A percentile compares a stretch with the other conserved stretches of the same genome.
Conservation (phyloP, 228 moss, liverwort and hornwort species). For the Sphagnum magellanicum region DNA sequence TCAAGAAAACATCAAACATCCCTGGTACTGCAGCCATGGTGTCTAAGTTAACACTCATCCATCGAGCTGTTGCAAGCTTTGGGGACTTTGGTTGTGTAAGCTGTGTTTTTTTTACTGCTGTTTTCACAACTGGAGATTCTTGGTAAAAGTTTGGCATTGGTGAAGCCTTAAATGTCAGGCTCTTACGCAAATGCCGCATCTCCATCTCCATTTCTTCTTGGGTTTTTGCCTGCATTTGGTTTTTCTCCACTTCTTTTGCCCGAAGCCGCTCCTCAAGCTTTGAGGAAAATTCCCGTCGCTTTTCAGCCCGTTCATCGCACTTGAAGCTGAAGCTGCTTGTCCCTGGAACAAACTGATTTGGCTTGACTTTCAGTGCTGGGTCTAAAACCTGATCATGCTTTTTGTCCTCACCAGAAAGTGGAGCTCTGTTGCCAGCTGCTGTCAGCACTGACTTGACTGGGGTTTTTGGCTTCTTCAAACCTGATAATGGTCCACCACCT, state of each 20-base stretch:
- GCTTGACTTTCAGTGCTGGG: conserved; percentile 30
- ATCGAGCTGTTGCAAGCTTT: conserved; percentile 68
- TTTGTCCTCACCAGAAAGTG: conserved; percentile 14
- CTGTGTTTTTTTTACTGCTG: background rate
- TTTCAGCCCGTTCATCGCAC: conserved; percentile 83
- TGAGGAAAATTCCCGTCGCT: conserved; percentile 76
- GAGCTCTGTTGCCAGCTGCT: background rate
- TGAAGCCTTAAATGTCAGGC: conserved; percentile 86
- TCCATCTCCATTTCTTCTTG: conserved; percentile 74
- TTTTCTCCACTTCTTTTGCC: conserved; percentile 88
- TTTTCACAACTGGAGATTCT: conserved; percentile 76
- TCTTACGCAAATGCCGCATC: conserved; percentile 41
- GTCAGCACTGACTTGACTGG: background rate
- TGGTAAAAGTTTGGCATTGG: conserved; percentile 92
- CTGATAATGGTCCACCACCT: background rate
- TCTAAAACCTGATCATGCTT: conserved; percentile 5
- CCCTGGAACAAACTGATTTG: conserved; percentile 13
- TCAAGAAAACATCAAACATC: too few relatives aligned
- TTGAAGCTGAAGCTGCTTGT: conserved; percentile 64
- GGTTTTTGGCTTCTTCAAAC: too few relatives aligned
- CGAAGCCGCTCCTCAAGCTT: conserved; percentile 82
- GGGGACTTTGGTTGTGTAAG: conserved; percentile 73
- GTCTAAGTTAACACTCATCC: conserved; percentile 32
- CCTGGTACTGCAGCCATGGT: too few relatives aligned
- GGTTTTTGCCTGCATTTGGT: conserved; percentile 75